Evolutionary conservation across 1,284 basidiomycete species (phyloP), one percentile per base, ranked within the genome.

Genomic region (Vanrija pseudolonga): DNA sequence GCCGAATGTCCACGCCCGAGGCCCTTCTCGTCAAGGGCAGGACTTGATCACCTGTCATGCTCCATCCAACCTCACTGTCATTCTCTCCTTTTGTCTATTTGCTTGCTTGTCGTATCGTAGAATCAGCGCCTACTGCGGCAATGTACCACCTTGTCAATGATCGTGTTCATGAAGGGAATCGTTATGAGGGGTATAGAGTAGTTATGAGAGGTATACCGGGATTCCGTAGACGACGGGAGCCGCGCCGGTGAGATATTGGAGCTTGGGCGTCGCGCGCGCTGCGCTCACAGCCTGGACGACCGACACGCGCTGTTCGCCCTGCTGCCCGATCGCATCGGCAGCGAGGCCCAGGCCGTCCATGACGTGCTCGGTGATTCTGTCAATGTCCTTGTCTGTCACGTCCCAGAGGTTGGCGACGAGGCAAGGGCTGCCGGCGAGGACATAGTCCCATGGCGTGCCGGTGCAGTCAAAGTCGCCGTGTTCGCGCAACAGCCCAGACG

Each of bases 351-450:
- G 76, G 56, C 84, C 82, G 59, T 87, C 85, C 65, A 97, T 87
- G 7, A 97, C 91, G 0, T 84, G 80, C 62, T 88, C 85, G 7
- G 92, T 88, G 58, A 97, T 85, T 62, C 89, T 88, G 78, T 98
- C 95, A 61, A 98, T 93, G 71, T 99, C 95, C 47, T 88, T 84
- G 78, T 99, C 95, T 0, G 96, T 98, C 22, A 98, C 94, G 71
- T 98, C 95, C 95, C 96, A 99, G 17, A 98, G 78, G 69, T 95
- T 97, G 0, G 89, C 96, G 14, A 97, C 85, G 45, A 98, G 81
- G 2, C 90, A 88, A 6, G 96, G 95, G 61, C 91, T 93, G 62
- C 94, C 95, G 38, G 88, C 92, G n/a, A 96, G 72, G 85, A 97
- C 89, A 72, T 98, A 98, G 66, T 91, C 86, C 72, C 89, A 86